phyloP scores from a whole-genome alignment of 495 filamentous ascomycete species.

The Daldinia vernicosa region DNA sequence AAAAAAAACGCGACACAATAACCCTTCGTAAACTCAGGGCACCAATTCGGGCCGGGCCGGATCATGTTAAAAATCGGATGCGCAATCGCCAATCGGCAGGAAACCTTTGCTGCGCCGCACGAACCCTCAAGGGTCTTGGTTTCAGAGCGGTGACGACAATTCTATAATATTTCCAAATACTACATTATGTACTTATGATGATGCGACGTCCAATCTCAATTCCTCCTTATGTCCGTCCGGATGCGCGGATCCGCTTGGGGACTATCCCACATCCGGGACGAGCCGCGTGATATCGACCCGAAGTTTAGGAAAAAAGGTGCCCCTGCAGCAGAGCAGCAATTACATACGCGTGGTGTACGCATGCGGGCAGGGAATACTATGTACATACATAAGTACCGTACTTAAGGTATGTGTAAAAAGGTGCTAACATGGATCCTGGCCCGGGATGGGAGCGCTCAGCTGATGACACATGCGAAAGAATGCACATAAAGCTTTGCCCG shows the following conservation, averaged over 20 bases:
- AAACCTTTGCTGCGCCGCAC: not conserved
- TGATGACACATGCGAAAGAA: not conserved
- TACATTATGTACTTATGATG: not conserved
- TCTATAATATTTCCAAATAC: not conserved
- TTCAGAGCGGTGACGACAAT: constrained; percentile 2
- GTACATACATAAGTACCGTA: not conserved
- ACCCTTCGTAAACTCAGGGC: no score
- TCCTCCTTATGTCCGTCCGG: not conserved
- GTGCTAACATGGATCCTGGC: not conserved
- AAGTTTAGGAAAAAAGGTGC: not conserved
- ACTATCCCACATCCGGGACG: not conserved
- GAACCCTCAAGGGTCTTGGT: constrained; percentile 2
- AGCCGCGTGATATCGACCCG: constrained; percentile 2
- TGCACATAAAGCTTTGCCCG: not conserved
- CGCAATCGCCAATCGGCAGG: not conserved
- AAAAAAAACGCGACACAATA: no score
- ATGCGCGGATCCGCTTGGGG: not conserved
- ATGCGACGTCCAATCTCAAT: not conserved
- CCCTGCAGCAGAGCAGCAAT: not conserved
- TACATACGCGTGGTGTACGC: not conserved
- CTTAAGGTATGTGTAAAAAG: not conserved
- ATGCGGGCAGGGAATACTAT: not conserved
- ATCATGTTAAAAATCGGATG: constrained; percentile 15
- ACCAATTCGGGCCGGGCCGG: constrained; percentile 34
- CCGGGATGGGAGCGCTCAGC: not conserved